These are phyloP conservation scores for Beauveria sp. DNA, from an alignment of 2,329 filamentous ascomycete species.

Conservation along the genomic window DNA sequence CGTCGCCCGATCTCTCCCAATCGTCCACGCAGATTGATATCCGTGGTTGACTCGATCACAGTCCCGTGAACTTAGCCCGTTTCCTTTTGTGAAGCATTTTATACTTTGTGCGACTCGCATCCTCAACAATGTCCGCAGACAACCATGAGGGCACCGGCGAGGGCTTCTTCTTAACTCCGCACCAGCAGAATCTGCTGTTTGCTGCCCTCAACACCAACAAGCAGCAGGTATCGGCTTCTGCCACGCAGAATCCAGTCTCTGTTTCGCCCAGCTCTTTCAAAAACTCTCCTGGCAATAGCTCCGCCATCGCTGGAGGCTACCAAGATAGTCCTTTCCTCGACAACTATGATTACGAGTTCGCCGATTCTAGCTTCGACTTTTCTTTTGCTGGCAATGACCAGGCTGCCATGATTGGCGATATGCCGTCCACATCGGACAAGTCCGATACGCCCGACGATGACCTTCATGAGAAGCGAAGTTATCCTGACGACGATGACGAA, in stretches of 20 bases:
- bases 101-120: background rate
- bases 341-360: slow-evolving; percentile 66
- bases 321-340: slow-evolving; percentile 79
- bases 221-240: slow-evolving; percentile 22
- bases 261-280: slow-evolving; percentile 43
- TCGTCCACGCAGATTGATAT: background rate
- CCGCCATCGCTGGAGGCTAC: slow-evolving; percentile 34
- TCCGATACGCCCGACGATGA: slow-evolving; percentile 50
- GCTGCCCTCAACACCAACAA: slow-evolving; percentile 69
- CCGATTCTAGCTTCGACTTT: slow-evolving; percentile 72
- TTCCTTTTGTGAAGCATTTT: background rate
- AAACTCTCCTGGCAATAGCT: slow-evolving; percentile 38
- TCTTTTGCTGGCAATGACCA: slow-evolving; percentile 40
- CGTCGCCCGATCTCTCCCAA: background rate
- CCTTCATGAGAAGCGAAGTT: slow-evolving; percentile 62
- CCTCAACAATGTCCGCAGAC: slow-evolving; percentile 38
- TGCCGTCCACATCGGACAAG: slow-evolving; percentile 50
- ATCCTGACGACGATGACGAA: slow-evolving; percentile 56
- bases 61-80: background rate
- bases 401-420: slow-evolving; percentile 66
- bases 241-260: slow-evolving; percentile 31
- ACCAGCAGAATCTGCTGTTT: slow-evolving; percentile 69
- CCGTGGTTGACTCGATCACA: background rate
- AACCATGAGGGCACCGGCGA: slow-evolving; percentile 30
- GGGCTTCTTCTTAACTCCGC: slow-evolving; percentile 63